Evolutionary conservation across 495 filamentous ascomycete genomes (phyloP).

Genomic region (Eremomyces bilateralis): DNA sequence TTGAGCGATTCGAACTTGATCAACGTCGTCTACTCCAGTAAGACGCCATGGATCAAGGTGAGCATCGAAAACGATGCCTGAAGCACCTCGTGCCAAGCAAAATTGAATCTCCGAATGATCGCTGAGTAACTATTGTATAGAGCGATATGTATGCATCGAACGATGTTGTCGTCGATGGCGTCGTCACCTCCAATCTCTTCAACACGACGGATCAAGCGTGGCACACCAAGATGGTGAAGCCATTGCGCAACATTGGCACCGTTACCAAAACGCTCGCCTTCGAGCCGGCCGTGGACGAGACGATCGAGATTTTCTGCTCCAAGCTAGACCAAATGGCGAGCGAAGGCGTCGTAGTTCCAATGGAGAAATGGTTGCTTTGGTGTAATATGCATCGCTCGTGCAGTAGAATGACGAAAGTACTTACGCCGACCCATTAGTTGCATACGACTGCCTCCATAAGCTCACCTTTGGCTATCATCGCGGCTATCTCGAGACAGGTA

Average conservation of each 20-base stretch:
- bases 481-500: conserved; percentile 11
- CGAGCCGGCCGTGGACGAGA: conserved; percentile 13
- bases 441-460: conserved; percentile 20
- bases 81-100: too few relatives aligned
- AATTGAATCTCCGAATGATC: too few relatives aligned
- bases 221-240: conserved; percentile 15
- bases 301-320: conserved; percentile 14
- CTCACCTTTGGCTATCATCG: conserved; percentile 17
- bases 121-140: conserved; percentile 5
- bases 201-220: conserved; percentile 15
- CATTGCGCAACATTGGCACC: conserved; percentile 13
- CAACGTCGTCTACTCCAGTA: conserved; percentile 15
- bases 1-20: conserved; percentile 20
- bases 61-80: too few relatives aligned
- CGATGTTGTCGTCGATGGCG: conserved; percentile 12
- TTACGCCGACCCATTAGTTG: too few relatives aligned
- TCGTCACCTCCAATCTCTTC: conserved; percentile 16
- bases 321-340: too few relatives aligned
- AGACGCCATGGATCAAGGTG: conserved; percentile 18
- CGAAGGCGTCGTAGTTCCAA: too few relatives aligned
- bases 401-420: too few relatives aligned
- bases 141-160: conserved; percentile 17
- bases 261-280: conserved; percentile 16
- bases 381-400: too few relatives aligned
- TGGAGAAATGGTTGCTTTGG: too few relatives aligned